phyloP scores from a whole-genome alignment of 2,329 filamentous ascomycete species.

The Monascus ruber region DNA sequence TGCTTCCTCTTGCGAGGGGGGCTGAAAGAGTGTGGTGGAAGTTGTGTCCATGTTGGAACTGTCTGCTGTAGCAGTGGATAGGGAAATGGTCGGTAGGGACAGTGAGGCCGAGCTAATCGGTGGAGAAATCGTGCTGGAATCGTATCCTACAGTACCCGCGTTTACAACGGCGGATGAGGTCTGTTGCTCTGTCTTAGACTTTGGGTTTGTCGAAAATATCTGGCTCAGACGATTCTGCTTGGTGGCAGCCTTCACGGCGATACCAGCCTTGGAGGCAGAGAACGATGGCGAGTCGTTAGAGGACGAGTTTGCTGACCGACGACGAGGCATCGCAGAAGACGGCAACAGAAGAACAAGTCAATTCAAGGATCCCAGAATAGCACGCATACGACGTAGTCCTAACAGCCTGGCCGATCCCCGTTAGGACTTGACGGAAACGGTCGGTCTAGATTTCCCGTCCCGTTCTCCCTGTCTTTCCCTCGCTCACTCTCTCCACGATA shows the following conservation, averaged over 20 bases:
- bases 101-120: conserved; percentile 61
- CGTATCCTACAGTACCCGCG: conserved; percentile 47
- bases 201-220: conserved; percentile 72
- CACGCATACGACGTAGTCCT: conserved; percentile 1
- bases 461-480: no score
- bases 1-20: conserved; percentile 73
- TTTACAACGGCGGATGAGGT: conserved; percentile 50
- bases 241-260: conserved; percentile 37
- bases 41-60: conserved; percentile 62
- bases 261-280: conserved; percentile 42
- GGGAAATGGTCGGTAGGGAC: conserved; percentile 78
- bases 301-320: conserved; percentile 50
- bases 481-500: no score
- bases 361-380: background rate
- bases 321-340: conserved; percentile 48
- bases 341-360: conserved; percentile 4
- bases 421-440: no score
- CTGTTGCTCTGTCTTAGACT: conserved; percentile 52
- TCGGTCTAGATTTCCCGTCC: no score
- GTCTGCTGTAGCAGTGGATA: conserved; percentile 73
- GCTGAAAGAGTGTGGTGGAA: conserved; percentile 73
- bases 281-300: conserved; percentile 41
- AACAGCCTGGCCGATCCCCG: no score
- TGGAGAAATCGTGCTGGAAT: conserved; percentile 39
- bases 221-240: conserved; percentile 69